phyloP scores from a whole-genome alignment of 176 grass and related monocot species.

The Tillandsia leiboldiana region DNA sequence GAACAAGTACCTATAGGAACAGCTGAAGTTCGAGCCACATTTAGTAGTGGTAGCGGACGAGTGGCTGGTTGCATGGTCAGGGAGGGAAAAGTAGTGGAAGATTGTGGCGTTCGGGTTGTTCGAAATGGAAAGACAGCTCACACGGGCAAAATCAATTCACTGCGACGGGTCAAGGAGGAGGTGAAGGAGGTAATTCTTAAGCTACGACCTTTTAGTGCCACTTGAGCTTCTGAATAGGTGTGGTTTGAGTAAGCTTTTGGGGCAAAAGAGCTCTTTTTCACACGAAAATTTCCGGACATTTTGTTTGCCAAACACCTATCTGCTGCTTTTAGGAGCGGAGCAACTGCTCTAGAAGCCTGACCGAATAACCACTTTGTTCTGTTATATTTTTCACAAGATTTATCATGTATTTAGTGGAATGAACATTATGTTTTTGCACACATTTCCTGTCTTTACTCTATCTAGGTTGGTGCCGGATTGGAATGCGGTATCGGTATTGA shows the following conservation, averaged over 20 bases:
- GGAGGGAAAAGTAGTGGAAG: constrained; percentile 69
- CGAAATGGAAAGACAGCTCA: constrained; percentile 62
- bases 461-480: constrained; percentile 57
- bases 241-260: too few relatives aligned
- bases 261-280: too few relatives aligned
- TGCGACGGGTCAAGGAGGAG: constrained; percentile 89
- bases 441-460: constrained; percentile 2
- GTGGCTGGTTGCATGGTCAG: constrained; percentile 88
- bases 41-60: constrained; percentile 85
- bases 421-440: too few relatives aligned
- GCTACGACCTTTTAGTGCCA: too few relatives aligned
- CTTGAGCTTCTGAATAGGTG: too few relatives aligned
- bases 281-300: too few relatives aligned
- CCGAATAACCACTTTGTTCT: too few relatives aligned
- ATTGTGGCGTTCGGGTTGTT: constrained; percentile 63
- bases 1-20: constrained; percentile 77
- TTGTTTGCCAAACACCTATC: too few relatives aligned
- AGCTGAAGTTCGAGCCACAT: constrained; percentile 83
- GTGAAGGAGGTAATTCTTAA: constrained; percentile 72
- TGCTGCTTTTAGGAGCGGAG: too few relatives aligned
- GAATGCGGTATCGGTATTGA: constrained; percentile 85
- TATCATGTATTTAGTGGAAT: too few relatives aligned
- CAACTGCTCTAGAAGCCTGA: too few relatives aligned
- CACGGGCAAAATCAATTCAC: constrained; percentile 60
- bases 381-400: too few relatives aligned